Evolutionary conservation across 768 basidiomycete species (phyloP), one percentile per base, ranked within the genome.

Genomic region (Boletales sp.): DNA sequence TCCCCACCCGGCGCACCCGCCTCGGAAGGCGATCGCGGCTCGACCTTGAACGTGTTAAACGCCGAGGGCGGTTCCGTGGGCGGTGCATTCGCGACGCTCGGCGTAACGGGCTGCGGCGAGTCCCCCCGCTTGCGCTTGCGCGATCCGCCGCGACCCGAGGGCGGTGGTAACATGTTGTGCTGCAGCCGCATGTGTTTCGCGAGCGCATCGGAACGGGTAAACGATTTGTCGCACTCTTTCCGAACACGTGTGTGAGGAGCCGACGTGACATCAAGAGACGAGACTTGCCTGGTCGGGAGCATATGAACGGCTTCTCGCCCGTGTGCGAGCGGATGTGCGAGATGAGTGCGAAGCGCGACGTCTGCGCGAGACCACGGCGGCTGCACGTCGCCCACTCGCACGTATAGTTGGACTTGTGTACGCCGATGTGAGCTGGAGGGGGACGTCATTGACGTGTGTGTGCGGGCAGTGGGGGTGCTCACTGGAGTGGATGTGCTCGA

Each of bases 281-380:
- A 1, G 35, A 66, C 84, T 58, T 51, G 88, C 93, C 92, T 62
- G 90, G 84, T 50, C 81, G 74, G 11, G 82, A 69, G 63, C 94
- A 97, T 19, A 79, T 83, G 62, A 93, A 97, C 0, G 93, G 94
- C 61, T 93, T 93, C 69, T 97, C 94, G 45, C 94, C 94, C 0
- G 94, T 95, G 65, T 97, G 94, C 11, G 87, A 90, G 30, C 94
- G 82, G 42, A 93, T 81, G 65, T 97, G 94, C 5, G 90, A 90
- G 49, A 94, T 84, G 41, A 97, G 80, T 6, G 93, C 90, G 57
- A 94, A 95, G 21, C 91, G 81, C 5, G 89, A 91, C 0, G 89
- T 90, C 65, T 97, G 94, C 1, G 86, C 78, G 44, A 93, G 75
- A 4, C 92, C 90, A 45, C 86, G 77, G 15, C 94, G 80, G 17